Evolutionary conservation across 306 rosid species (phyloP).

Genomic region (Ormosia emarginata): DNA sequence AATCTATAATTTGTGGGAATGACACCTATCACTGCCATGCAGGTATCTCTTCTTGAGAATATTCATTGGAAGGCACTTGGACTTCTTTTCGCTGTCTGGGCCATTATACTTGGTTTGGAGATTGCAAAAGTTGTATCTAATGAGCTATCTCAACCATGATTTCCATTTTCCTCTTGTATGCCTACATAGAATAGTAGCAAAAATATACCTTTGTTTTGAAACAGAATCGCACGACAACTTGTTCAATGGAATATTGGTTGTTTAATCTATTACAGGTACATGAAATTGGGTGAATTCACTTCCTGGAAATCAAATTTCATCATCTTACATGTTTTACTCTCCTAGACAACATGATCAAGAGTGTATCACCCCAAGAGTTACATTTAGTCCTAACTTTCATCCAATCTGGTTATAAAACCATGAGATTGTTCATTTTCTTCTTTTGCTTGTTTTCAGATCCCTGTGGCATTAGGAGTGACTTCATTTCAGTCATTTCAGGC

Average conservation of each 20-base stretch:
- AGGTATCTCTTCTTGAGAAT: constrained; percentile 35
- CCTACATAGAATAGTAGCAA: not conserved
- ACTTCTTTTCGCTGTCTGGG: constrained; percentile 49
- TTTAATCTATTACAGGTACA: constrained; percentile 46
- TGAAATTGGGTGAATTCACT: not conserved
- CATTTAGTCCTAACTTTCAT: no score
- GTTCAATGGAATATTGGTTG: constrained; percentile 46
- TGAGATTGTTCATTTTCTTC: not conserved
- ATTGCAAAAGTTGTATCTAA: constrained; percentile 7
- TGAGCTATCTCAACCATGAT: not conserved
- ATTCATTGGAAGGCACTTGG: constrained; percentile 46
- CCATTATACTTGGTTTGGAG: constrained; percentile 8
- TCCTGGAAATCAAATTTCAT: not conserved
- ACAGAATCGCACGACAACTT: constrained; percentile 46
- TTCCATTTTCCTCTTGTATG: not conserved
- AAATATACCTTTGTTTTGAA: not conserved
- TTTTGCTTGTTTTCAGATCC: not conserved
- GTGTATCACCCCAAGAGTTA: not conserved
- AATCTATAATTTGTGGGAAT: no score
- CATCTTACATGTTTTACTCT: no score
- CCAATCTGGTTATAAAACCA: no score
- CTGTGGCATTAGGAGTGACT: constrained; percentile 16
- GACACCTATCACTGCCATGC: constrained; percentile 13
- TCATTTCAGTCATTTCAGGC: constrained; percentile 7
- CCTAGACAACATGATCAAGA: not conserved